Evolutionary conservation across 306 rosid species (phyloP), one percentile per base, ranked within the genome.

Genomic region (Gastrolobium villosum): DNA sequence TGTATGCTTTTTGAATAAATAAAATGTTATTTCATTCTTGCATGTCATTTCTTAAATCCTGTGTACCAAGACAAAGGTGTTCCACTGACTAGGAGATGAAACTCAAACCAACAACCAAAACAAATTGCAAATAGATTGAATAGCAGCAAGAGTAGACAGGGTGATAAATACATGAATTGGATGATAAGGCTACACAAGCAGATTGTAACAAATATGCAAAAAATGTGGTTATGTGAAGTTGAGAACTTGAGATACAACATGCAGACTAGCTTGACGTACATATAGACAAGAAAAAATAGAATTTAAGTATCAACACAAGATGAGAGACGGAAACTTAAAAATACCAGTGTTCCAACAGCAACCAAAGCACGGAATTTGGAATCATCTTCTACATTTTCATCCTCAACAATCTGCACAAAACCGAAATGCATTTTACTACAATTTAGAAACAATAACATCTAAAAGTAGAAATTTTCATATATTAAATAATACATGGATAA

Each of bases 311-410:
- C 44, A 45, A 62, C 41, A 67, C 15, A 41, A 60, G 15, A 71
- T 13, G 11, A 45, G 34, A 31, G 80, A 67, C 13, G 5, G 49
- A 75, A 50, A 66, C 52, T 72, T 11, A 1, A 52, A 75, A 49
- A 43, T 86, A 95, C 99, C 99, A 95, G 80, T 43, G 99, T 89
- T 82, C 99, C 99, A 77, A 91, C 90, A 62, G 99, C 99, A 81
- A 95, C 98, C 78, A 95, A 86, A 75, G 91, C 93, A 64, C 98
- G 94, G 74, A 87, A 95, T 74, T 89, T 95, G 69, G 99, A 84
- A 89, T 92, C 99, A 43, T 10, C 86, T 13, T 87, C 98, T 6
- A 82, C 48, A 49, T 84, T 89, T 84, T 85, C 96, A 79, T 83
- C 92, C 82, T 91, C 98, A 0, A 73, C 91, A 85, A 89, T 77